Base-by-base conservation (phyloP, 2,329 filamentous ascomycete genomes). In the Colletotrichum sp. region DNA sequence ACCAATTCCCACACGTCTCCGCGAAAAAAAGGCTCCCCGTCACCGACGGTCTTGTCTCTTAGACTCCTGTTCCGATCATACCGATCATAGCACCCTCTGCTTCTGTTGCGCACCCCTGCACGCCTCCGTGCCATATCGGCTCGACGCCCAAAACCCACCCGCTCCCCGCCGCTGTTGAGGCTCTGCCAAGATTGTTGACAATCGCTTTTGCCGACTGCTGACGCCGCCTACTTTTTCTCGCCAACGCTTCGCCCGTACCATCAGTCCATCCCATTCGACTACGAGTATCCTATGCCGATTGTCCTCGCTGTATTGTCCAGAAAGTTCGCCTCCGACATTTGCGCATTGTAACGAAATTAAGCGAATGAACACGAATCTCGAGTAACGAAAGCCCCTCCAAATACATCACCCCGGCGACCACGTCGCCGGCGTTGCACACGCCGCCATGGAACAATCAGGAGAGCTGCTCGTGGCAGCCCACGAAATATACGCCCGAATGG, bases 401-500 rank as follows among this genome's bases (percentile, higher is more conserved):
- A 51, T n/a, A 59, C 16, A 74, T 73, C 64, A 69, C 64, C 67
- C 38, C 51, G 74, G 71, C 74, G 72, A 75, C 63, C 57, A 43
- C 58, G 66, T 61, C 43, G 67, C 67, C 67, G 66, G 71, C 38
- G 64, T 58, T 38, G 59, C 54, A 51, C 33, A 33, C 18, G 47
- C 43, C 54, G 31, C 58, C 58, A 75, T 75, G 74, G 74, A 74
- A 21, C 66, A 75, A 34, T 55, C 73, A 34, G 57, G 57, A 58
- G 62, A 74, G 18, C 57, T 75, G 38, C 54, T 75, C 27, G 66
- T 61, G 21, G 65, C 73, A 64, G 72, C 72, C 11, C 59, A 76
- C 65, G 68, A 69, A 34, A 72, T 75, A 8, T 76, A 76, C 27
- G 64, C 74, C 21, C 74, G 74, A 54, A 74, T 74, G 69, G 73